Evolutionary conservation across 176 grass and related monocot genomes (phyloP).

Genomic region (Triticum dicoccoides): DNA sequence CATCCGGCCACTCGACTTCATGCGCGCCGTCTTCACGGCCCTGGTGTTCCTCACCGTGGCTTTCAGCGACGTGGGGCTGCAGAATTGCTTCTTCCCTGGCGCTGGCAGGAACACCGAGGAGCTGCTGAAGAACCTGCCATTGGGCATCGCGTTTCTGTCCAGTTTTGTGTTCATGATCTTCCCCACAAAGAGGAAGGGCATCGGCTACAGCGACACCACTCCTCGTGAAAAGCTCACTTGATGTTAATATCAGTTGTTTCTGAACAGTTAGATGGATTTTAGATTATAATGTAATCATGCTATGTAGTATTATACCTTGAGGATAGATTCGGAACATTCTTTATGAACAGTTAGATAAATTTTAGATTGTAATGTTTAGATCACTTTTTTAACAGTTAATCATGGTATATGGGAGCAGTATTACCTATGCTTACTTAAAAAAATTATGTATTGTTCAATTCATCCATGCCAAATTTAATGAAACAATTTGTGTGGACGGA

Average conservation of each 20-base stretch:
- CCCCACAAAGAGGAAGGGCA: neutral
- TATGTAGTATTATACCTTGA: no score
- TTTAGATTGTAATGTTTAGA: no score
- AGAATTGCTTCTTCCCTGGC: neutral
- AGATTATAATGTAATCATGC: no score
- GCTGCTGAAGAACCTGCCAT: neutral
- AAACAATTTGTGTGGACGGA: no score
- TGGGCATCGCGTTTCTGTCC: neutral
- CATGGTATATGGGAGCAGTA: no score
- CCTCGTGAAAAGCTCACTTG: neutral
- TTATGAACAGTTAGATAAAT: no score
- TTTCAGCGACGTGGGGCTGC: neutral
- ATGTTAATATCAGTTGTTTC: neutral
- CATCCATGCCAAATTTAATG: no score
- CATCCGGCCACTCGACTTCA: neutral
- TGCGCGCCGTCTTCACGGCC: neutral
- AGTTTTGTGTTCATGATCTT: neutral
- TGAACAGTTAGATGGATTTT: neutral
- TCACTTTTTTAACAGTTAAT: no score
- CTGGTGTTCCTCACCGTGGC: neutral
- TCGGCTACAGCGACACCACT: neutral
- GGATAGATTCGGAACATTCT: no score
- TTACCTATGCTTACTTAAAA: no score
- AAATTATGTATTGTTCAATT: no score
- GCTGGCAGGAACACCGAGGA: neutral